phyloP scores from a whole-genome alignment of 495 filamentous ascomycete genomes.

The Cladorrhinum samala region DNA sequence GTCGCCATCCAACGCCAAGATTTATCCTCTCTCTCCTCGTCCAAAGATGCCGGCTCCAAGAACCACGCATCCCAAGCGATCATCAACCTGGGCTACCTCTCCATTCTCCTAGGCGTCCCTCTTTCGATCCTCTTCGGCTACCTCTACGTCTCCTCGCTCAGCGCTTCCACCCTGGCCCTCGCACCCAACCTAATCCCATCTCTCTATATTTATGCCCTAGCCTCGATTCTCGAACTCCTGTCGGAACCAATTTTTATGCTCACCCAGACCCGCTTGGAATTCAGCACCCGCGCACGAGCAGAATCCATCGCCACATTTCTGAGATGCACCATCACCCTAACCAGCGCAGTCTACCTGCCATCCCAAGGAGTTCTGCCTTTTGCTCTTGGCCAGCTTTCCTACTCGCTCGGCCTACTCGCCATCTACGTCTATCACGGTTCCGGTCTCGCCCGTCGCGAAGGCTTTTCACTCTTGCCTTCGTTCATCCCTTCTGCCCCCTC shows the following conservation, averaged over 20 bases:
- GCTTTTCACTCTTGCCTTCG: constrained; percentile 51
- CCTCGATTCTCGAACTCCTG: constrained; percentile 72
- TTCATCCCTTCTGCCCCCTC: constrained; percentile 3
- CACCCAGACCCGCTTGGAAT: constrained; percentile 71
- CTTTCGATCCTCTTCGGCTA: constrained; percentile 54
- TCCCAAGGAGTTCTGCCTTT: constrained; percentile 75
- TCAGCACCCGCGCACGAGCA: constrained; percentile 69
- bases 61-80: constrained; percentile 52
- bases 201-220: constrained; percentile 64
- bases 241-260: constrained; percentile 82
- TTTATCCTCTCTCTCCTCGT: not conserved
- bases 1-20: constrained; percentile 79
- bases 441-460: constrained; percentile 34
- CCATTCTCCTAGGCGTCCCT: constrained; percentile 61
- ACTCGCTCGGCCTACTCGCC: constrained; percentile 58
- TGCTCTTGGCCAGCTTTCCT: constrained; percentile 77
- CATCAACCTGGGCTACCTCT: constrained; percentile 81
- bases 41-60: constrained; percentile 14
- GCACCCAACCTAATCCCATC: constrained; percentile 57
- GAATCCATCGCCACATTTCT: constrained; percentile 73
- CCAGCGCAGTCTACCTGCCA: constrained; percentile 53
- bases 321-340: constrained; percentile 68
- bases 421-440: constrained; percentile 57
- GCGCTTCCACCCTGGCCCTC: constrained; percentile 43
- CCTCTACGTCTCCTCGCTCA: constrained; percentile 57